Evolutionary conservation across 2,329 filamentous ascomycete genomes (phyloP), one percentile per base, ranked within the genome.

Genomic region (Colletotrichum sp.): DNA sequence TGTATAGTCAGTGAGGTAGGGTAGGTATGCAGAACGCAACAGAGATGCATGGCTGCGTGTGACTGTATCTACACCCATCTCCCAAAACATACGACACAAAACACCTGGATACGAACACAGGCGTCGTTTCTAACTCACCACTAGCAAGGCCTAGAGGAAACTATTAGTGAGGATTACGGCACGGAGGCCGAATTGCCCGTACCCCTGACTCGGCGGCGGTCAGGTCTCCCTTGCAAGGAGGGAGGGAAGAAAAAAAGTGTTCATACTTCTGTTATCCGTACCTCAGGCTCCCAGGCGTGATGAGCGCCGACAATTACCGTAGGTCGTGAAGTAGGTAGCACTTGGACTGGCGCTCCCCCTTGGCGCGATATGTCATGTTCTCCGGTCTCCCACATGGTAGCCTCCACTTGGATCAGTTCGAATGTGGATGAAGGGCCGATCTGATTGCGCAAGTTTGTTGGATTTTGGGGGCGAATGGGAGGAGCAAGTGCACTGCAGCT

Each of bases 381-480:
- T 59, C 43, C 63, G 39, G 48, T 24, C 70, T 72, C 55, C 43
- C 70, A 68, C 59, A 16, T 55, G 36, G 57, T 24, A 57, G 34
- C 64, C 74, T 69, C 74, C 70, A 76, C 74, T 66, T 65, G 43
- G 34, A 65, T 61, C 57, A 52, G 39, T 43, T 28, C 13, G 18
- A 39, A 28, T 69, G 64, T 30, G 74, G n/a, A 65, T 76, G 59
- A 76, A 76, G 70, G 74, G 59, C 70, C 64, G 43, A 75, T 74
- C 70, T 69, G 63, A 52, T 52, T 68, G 24, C 48, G 59, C 70
- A 68, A 28, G 59, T 57, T 39, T 28, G 52, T 57, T 39, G 36
- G 52, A 24, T 21, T 52, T 52, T 63, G 61, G 60, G 48, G 52
- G 34, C 34, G 34, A 61, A 6, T n/a, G n/a, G 18, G 59, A 24